Conservation (phyloP, 2,329 filamentous ascomycete species). For the Xylariaceae sp. region DNA sequence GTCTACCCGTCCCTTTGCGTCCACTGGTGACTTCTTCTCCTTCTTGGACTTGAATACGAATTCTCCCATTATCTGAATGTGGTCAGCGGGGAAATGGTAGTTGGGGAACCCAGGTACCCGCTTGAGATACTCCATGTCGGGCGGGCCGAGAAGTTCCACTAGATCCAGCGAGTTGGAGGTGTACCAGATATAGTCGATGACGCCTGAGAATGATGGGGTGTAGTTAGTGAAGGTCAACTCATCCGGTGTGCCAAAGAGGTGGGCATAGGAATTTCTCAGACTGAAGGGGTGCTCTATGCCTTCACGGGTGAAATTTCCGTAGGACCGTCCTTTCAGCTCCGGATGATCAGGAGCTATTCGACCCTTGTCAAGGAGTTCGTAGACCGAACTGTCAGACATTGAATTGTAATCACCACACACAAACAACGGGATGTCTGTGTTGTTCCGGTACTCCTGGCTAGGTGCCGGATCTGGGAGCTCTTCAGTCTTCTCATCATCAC, state of each 20-base stretch:
- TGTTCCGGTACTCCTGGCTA: constrained; percentile 79
- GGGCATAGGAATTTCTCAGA: constrained; percentile 81
- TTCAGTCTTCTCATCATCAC: constrained; percentile 46
- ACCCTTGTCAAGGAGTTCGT: constrained; percentile 81
- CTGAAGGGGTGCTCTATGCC: constrained; percentile 95
- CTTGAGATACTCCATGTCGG: constrained; percentile 79
- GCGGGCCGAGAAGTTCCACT: constrained; percentile 75
- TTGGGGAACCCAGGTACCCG: constrained; percentile 88
- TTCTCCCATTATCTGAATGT: constrained; percentile 83
- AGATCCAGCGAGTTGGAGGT: constrained; percentile 85
- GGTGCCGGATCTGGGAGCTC: constrained; percentile 63
- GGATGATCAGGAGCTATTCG: constrained; percentile 70
- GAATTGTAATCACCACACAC: constrained; percentile 98
- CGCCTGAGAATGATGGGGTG: constrained; percentile 83
- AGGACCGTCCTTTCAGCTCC: constrained; percentile 75
- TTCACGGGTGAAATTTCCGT: constrained; percentile 87
- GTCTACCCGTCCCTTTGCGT: constrained; percentile 24
- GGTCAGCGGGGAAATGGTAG: constrained; percentile 90
- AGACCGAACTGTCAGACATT: constrained; percentile 77
- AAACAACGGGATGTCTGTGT: constrained; percentile 82
- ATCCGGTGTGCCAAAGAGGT: constrained; percentile 74
- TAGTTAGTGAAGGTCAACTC: constrained; percentile 95
- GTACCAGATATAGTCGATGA: constrained; percentile 98
- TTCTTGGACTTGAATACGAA: constrained; percentile 85
- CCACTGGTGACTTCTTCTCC: constrained; percentile 57